A percentile compares a stretch with the other conserved stretches of the same genome.
Evolutionary conservation across 2,329 filamentous ascomycete genomes (phyloP).

Genomic region (Epichloe elymi): DNA sequence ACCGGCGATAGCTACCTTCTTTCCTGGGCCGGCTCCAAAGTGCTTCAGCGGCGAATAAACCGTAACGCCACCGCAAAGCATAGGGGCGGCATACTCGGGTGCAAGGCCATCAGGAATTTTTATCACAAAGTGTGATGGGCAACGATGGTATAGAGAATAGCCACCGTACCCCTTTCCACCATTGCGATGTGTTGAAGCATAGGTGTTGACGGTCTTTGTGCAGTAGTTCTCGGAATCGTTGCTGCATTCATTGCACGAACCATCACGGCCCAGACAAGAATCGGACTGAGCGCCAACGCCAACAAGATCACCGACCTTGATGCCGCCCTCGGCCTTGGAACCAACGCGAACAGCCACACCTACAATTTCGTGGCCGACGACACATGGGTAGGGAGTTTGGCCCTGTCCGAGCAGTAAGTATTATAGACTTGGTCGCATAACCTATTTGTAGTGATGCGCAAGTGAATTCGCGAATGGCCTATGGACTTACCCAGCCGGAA

Average conservation of each 20-base stretch:
- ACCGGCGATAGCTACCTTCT: constrained; percentile 52
- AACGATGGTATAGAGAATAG: constrained; percentile 22
- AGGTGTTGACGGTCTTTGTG: constrained; percentile 34
- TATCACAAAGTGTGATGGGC: constrained; percentile 32
- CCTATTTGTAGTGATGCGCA: neutral
- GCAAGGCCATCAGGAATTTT: constrained; percentile 31
- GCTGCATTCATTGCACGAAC: constrained; percentile 28
- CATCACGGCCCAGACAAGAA: constrained; percentile 34
- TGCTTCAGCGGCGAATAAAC: constrained; percentile 49
- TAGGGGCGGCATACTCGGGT: constrained; percentile 38
- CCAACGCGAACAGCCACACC: constrained; percentile 44
- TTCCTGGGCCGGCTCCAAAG: constrained; percentile 53
- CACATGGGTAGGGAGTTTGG: constrained; percentile 26
- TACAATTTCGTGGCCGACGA: constrained; percentile 54
- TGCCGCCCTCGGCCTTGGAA: constrained; percentile 26
- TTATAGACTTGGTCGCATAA: neutral
- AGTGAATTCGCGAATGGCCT: neutral
- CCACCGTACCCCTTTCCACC: constrained; percentile 35
- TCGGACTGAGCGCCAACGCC: constrained; percentile 48
- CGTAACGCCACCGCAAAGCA: constrained; percentile 61
- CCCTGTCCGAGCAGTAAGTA: neutral
- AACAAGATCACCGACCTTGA: constrained; percentile 50
- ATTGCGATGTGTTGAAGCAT: constrained; percentile 25
- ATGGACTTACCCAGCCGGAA: constrained; percentile 33
- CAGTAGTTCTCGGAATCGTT: constrained; percentile 30